These are phyloP conservation scores for Crithidia thermophila DNA, from an alignment of 208 protist species.

Conservation along the genomic window DNA sequence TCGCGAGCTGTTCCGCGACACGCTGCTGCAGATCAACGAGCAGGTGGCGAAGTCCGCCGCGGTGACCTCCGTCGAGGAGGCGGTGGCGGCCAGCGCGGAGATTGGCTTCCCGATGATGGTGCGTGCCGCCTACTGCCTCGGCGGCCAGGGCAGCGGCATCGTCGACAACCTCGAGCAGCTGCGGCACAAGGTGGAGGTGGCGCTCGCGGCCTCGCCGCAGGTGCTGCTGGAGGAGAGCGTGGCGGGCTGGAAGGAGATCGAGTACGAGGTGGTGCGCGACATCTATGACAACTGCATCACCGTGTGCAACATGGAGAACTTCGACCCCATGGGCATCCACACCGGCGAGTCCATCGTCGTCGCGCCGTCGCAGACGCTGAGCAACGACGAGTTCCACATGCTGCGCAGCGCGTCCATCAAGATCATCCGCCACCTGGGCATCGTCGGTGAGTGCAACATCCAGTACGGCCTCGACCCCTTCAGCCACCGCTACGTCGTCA, in stretches of 20 bases:
- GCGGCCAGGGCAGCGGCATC: constrained; percentile 98
- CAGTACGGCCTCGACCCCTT: constrained; percentile 98
- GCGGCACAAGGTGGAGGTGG: constrained; percentile 77
- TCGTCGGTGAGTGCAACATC: constrained; percentile 99
- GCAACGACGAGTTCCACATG: constrained; percentile 98
- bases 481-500: constrained; percentile 97
- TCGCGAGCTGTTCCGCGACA: constrained; percentile 97
- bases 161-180: constrained; percentile 88
- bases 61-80: constrained; percentile 77
- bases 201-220: constrained; percentile 92
- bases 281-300: constrained; percentile 99
- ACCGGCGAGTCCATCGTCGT: constrained; percentile 99
- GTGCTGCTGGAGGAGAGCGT: constrained; percentile 98
- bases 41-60: constrained; percentile 85
- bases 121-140: constrained; percentile 97
- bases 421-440: constrained; percentile 96
- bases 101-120: constrained; percentile 98
- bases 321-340: constrained; percentile 98
- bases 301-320: constrained; percentile 99
- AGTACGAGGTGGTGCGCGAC: constrained; percentile 99
- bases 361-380: constrained; percentile 97
- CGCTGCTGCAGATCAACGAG: constrained; percentile 96
- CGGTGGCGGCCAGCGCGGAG: constrained; percentile 51
- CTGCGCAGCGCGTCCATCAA: constrained; percentile 94
- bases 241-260: constrained; percentile 99